Evolutionary conservation across 306 rosid species (phyloP), one percentile per base, ranked within the genome.

Genomic region (Quercus engelmannii): DNA sequence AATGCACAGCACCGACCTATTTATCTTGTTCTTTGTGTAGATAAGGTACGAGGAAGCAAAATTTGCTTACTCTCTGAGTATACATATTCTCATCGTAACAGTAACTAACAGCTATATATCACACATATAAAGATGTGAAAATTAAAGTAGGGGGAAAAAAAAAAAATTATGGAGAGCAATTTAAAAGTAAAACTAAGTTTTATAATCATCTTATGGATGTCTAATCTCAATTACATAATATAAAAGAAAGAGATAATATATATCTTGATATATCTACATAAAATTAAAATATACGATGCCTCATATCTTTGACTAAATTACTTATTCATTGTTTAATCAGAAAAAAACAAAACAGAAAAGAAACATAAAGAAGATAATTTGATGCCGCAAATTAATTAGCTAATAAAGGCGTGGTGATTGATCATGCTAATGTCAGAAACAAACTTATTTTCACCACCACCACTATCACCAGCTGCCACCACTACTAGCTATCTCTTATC

Each of bases 311-410:
- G 78, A 78, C 76, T 26, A 81, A 87, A 65, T 81, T 43, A 5
- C 62, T 41, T 26, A 43, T 26, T 57, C 61, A 72, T 81, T 78
- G 71, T 55, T 62, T 67, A 72, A 81, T 77, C 46, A 3, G 73
- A 68, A 68, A 68, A 35, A 19, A 49, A 13, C 15, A 67, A 67
- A 33, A 33, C n/a, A 74, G 18, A 26, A 19, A 20, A 5, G 15
- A 9, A 30, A 23, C 51, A 51, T 4, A 59, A 30, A 15, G 8
- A 31, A 51, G 13, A 65, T 35, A 71, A 54, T 25, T 52, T 58
- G 77, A 68, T 78, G 87, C 81, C 78, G 85, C 81, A 80, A 83
- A 86, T 12, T 49, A 49, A 49, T 12, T 49, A 49, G 17, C 67
- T 71, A 33, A 69, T 69, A 55, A 74, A 46, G 64, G 62, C 65